Evolutionary conservation across 805 yeast genomes (phyloP).

Genomic region (Candida stauntonica): DNA sequence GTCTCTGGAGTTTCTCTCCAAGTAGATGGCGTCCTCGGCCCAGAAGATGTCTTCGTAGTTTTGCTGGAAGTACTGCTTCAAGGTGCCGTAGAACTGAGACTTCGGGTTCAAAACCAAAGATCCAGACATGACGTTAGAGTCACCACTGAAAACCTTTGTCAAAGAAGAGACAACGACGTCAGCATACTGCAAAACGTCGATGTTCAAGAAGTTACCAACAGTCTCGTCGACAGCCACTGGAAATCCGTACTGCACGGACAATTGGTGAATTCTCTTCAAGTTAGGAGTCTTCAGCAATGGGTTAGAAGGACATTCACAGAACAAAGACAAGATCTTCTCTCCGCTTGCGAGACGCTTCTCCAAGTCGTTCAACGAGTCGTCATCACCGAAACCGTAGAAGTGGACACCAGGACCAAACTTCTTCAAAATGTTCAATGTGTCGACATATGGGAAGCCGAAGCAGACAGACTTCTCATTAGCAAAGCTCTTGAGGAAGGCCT

Average conservation of each 20-base stretch:
- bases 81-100: constrained; percentile 43
- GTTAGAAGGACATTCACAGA: constrained; percentile 93
- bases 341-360: constrained; percentile 59
- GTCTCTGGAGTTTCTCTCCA: constrained; percentile 93
- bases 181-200: constrained; percentile 75
- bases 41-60: constrained; percentile 74
- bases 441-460: constrained; percentile 95
- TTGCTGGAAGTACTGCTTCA: constrained; percentile 47
- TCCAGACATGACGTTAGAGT: constrained; percentile 95
- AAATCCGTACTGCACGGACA: constrained; percentile 69
- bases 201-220: constrained; percentile 83
- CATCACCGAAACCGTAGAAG: constrained; percentile 83
- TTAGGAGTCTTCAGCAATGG: constrained; percentile 89
- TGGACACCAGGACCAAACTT: constrained; percentile 92
- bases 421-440: constrained; percentile 76
- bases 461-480: constrained; percentile 64
- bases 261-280: constrained; percentile 53
- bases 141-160: constrained; percentile 92
- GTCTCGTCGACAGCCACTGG: constrained; percentile 91
- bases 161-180: constrained; percentile 85
- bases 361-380: constrained; percentile 57
- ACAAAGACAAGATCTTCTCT: constrained; percentile 66
- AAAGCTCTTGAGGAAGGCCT: constrained; percentile 37
- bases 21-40: constrained; percentile 90
- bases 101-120: constrained; percentile 73